These are phyloP conservation scores for Aspergillus sp. DNA, from an alignment of 2,329 filamentous ascomycete genomes.

Conservation along the genomic window DNA sequence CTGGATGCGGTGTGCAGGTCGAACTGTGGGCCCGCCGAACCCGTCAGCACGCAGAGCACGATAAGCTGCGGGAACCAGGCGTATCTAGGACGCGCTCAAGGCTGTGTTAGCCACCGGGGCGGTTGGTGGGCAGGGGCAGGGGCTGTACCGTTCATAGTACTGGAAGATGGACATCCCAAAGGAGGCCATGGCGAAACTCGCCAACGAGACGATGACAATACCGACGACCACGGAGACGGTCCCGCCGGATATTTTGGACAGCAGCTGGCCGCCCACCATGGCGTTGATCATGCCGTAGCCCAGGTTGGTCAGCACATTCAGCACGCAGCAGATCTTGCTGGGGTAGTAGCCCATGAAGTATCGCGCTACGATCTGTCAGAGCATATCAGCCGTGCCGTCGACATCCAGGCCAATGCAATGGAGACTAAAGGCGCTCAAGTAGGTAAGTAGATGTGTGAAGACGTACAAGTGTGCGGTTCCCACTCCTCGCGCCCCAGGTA, in stretches of 20 bases:
- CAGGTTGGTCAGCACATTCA: conserved; percentile 44
- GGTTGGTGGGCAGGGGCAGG: background rate
- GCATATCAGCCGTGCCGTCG: too few species aligned
- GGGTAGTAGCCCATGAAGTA: conserved; percentile 47
- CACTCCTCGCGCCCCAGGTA: conserved; percentile 42
- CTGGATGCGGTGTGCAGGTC: conserved; percentile 32
- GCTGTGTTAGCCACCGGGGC: background rate
- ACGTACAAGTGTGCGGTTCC: conserved; percentile 43
- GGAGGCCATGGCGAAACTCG: conserved; percentile 35
- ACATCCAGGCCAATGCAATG: too few species aligned
- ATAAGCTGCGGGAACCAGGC: conserved; percentile 44
- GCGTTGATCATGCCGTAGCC: conserved; percentile 45
- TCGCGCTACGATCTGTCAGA: conserved; percentile 36
- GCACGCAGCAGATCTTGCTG: conserved; percentile 37
- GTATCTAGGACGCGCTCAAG: conserved; percentile 24
- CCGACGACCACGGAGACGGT: conserved; percentile 39
- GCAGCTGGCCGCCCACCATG: conserved; percentile 45
- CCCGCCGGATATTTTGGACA: conserved; percentile 41
- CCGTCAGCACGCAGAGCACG: conserved; percentile 40
- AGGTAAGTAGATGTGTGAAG: background rate
- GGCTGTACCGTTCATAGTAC: conserved; percentile 41
- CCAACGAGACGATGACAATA: conserved; percentile 36
- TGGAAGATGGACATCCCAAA: conserved; percentile 45
- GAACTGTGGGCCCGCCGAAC: conserved; percentile 36
- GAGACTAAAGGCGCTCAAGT: too few species aligned